These are phyloP conservation scores for Termitomyces titanicus DNA, from an alignment of 768 basidiomycete species.

Conservation along the genomic window DNA sequence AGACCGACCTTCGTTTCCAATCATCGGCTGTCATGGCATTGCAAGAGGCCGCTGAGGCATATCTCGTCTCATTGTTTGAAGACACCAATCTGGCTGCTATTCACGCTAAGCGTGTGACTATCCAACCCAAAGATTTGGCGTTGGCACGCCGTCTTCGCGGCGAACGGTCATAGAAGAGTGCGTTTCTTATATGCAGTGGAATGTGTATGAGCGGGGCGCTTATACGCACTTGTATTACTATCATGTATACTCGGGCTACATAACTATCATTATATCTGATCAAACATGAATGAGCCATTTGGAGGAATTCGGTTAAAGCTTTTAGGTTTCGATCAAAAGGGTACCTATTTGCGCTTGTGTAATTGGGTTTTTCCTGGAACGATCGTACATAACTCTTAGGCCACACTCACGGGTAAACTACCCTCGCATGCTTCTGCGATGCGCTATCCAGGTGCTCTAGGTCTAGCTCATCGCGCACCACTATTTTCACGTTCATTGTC, in stretches of 20 bases:
- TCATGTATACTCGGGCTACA: conserved; percentile 7
- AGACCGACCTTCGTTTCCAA: conserved; percentile 78
- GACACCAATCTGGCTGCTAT: conserved; percentile 65
- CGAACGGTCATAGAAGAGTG: conserved; percentile 26
- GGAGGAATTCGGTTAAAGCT: not conserved
- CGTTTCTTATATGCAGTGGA: not conserved
- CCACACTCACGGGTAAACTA: not conserved
- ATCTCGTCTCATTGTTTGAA: conserved; percentile 71
- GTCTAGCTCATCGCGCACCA: conserved; percentile 10
- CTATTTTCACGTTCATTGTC: conserved; percentile 5
- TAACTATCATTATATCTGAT: not conserved
- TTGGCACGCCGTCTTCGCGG: conserved; percentile 37
- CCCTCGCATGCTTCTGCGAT: conserved; percentile 7
- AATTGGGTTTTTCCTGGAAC: not conserved
- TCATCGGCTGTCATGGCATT: conserved; percentile 67
- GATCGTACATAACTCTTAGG: no score
- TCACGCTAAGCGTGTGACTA: conserved; percentile 56
- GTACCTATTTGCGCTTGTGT: conserved; percentile 15
- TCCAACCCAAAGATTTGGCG: conserved; percentile 63
- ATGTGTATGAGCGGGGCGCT: not conserved
- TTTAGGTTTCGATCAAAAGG: not conserved
- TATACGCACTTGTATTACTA: not conserved
- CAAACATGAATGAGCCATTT: no score
- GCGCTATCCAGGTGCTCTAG: conserved; percentile 15
- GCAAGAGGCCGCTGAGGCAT: conserved; percentile 65